Conservation (phyloP, 2,329 filamentous ascomycete genomes). For the Proliferodiscus dingleyae region DNA sequence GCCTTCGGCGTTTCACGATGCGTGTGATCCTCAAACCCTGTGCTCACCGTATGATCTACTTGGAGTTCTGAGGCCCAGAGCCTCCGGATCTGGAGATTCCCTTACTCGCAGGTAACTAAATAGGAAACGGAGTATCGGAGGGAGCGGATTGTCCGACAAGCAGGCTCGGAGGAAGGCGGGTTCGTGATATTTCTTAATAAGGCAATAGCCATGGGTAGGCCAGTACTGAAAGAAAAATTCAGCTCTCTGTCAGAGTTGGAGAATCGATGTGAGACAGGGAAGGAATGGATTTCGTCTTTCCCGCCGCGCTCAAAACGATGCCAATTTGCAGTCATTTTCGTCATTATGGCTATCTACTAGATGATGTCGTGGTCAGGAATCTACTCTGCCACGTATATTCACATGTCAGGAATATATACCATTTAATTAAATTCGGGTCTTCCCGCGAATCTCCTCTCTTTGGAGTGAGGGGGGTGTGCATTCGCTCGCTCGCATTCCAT, state of each 20-base stretch:
- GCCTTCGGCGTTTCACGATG: neutral
- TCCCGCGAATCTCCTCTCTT: neutral
- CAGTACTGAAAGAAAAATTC: too few species aligned
- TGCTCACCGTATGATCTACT: neutral
- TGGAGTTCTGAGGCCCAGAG: neutral
- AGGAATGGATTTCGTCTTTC: too few species aligned
- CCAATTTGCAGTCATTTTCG: slow-evolving; percentile 7
- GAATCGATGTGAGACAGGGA: too few species aligned
- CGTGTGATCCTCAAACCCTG: neutral
- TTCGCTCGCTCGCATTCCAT: neutral
- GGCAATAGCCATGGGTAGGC: too few species aligned
- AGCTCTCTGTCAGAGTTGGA: too few species aligned
- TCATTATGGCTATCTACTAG: slow-evolving; percentile 19
- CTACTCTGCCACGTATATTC: slow-evolving; percentile 15
- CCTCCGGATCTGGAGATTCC: neutral
- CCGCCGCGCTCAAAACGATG: too few species aligned
- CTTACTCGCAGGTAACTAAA: too few species aligned
- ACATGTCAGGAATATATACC: slow-evolving; percentile 10
- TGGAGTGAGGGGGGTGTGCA: neutral
- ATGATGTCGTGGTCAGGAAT: slow-evolving; percentile 11
- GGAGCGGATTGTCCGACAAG: neutral
- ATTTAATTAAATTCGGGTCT: slow-evolving; percentile 6
- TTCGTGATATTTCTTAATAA: too few species aligned
- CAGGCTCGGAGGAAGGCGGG: neutral
- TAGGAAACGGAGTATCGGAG: neutral